Base-by-base conservation (phyloP, 1,284 basidiomycete genomes). In the Ustilago shanxiensis region DNA sequence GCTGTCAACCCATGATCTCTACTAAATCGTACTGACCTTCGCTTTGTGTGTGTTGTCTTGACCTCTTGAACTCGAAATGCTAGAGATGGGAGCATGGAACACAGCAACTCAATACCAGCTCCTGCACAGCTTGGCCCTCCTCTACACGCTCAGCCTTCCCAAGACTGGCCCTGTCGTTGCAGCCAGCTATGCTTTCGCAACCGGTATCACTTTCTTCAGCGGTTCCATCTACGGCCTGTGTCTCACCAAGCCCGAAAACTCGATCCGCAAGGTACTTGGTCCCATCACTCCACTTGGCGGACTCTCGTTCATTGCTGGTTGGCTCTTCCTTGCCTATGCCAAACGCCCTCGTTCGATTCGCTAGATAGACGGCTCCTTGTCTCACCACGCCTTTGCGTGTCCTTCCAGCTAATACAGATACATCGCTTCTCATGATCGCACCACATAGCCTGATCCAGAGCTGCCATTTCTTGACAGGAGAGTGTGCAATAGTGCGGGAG, bases 221-320 rank as follows among this genome's bases (percentile, higher is more conserved):
- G 83, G 81, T 37, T 77, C 77, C 10, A 85, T 85, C 72, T 85
- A 85, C 44, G 81, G 77, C 2, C 71, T 84, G 16, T 84, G 83
- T 69, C 60, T 83, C 28, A 79, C 83, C 37, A 73, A 78, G 54
- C 66, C 77, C 24, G 80, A 78, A 18, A 71, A 74, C 60, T 57
- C 69, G 11, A 61, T 82, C 33, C 81, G 83, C 51, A 82, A 82
- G 58, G 11, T 83, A 10, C 71, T 83, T 4, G 83, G 82, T 22
- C 82, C 80, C 11, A 63, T 76, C 60, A 83, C 82, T 18, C 83
- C 83, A 2, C 54, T 85, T 18, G 83, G 83, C 20, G 83, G 83
- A 14, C 60, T 82, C 8, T 79, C 81, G 26, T 77, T 85, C 66
- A 83, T 85, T 26, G 74, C 63, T 10, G 83, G 82, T 14, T 85